Conservation (phyloP, 2,329 filamentous ascomycete genomes). For the Ilyonectria robusta region DNA sequence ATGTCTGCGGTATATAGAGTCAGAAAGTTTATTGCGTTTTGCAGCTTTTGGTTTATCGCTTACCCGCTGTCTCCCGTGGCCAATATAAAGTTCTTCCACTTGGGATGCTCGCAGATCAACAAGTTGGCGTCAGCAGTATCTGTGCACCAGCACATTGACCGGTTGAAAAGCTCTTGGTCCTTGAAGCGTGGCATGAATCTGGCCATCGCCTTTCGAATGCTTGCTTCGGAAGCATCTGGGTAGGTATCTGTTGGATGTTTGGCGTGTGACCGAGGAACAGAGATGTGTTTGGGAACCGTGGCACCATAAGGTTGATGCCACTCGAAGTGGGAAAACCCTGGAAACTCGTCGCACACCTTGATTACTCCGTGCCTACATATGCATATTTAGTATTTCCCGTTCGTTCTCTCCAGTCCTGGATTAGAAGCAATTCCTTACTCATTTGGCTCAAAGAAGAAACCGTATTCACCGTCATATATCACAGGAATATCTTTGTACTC, state of each 20-base stretch:
- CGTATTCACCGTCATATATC: conserved; percentile 23
- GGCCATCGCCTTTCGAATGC: conserved; percentile 16
- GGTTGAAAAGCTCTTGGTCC: conserved; percentile 5
- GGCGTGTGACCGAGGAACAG: conserved; percentile 21
- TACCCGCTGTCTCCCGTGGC: conserved; percentile 28
- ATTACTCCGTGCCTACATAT: conserved; percentile 11
- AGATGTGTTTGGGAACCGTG: conserved; percentile 14
- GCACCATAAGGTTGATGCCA: conserved; percentile 17
- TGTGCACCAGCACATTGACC: conserved; percentile 27
- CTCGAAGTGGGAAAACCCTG: conserved; percentile 18
- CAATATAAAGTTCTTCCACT: conserved; percentile 23
- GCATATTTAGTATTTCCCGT: background rate
- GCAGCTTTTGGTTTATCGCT: background rate
- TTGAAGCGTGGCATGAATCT: conserved; percentile 14
- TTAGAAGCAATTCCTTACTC: conserved; percentile 9
- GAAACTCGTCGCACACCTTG: conserved; percentile 28
- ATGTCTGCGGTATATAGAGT: background rate
- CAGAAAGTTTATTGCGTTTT: background rate
- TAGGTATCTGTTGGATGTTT: conserved; percentile 24
- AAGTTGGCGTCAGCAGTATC: conserved; percentile 26
- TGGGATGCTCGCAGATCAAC: conserved; percentile 24
- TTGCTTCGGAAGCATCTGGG: conserved; percentile 13
- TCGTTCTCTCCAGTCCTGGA: background rate
- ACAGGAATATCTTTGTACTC: conserved; percentile 17
- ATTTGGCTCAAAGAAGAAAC: conserved; percentile 27